Percentiles rank a stretch among this genome's conserved stretches.
Conservation (phyloP, 495 filamentous ascomycete species). For the Aspergillus diversus region DNA sequence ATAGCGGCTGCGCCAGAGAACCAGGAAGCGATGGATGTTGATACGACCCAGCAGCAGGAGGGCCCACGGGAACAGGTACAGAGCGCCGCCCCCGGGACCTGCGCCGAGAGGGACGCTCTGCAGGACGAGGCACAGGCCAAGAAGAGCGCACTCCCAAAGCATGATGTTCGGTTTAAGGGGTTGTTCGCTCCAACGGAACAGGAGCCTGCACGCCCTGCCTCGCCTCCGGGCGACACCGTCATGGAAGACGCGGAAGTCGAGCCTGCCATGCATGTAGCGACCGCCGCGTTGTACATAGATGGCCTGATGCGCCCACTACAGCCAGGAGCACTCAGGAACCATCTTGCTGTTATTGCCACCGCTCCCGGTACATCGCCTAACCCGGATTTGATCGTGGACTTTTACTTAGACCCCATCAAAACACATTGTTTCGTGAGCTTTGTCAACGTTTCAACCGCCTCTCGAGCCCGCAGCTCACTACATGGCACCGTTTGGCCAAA, state of each 20-base stretch:
- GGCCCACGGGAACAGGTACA: neutral
- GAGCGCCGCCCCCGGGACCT: too few species aligned
- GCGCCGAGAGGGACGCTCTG: slow-evolving; percentile 3
- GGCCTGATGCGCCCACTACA: slow-evolving; percentile 89
- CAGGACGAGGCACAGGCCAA: slow-evolving; percentile 4
- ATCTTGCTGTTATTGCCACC: slow-evolving; percentile 70
- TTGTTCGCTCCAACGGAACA: slow-evolving; percentile 47
- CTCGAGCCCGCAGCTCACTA: slow-evolving; percentile 74
- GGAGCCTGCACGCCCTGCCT: slow-evolving; percentile 26
- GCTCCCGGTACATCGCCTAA: slow-evolving; percentile 54
- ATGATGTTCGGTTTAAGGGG: slow-evolving; percentile 57
- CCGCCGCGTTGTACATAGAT: slow-evolving; percentile 84
- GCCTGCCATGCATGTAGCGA: slow-evolving; percentile 81
- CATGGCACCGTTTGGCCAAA: slow-evolving; percentile 85
- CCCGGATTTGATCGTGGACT: slow-evolving; percentile 59
- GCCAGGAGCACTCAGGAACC: slow-evolving; percentile 59
- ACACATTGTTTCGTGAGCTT: slow-evolving; percentile 87
- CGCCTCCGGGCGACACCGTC: slow-evolving; percentile 29
- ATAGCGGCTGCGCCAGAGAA: slow-evolving; percentile 37
- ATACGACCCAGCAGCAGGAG: slow-evolving; percentile 16
- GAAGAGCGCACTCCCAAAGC: slow-evolving; percentile 29
- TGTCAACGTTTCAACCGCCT: slow-evolving; percentile 66
- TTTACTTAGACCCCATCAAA: slow-evolving; percentile 82
- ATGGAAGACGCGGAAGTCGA: slow-evolving; percentile 54
- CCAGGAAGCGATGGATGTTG: slow-evolving; percentile 16